A percentile compares a stretch with the other conserved stretches of the same genome.
These are phyloP conservation scores for Sporothrix humicola DNA, from an alignment of 2,329 filamentous ascomycete genomes.

Conservation along the genomic window DNA sequence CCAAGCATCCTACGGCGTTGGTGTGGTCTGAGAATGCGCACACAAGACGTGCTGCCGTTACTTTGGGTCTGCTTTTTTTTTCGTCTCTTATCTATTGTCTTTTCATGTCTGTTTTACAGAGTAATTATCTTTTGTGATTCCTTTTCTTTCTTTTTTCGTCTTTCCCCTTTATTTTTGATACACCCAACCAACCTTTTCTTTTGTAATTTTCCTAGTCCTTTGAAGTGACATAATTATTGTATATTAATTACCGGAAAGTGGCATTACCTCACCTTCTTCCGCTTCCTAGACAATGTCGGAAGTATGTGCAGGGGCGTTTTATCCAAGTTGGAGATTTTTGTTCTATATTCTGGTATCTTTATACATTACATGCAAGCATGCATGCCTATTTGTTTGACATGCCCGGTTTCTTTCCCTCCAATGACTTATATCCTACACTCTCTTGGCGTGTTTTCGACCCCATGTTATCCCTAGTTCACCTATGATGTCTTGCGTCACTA, in stretches of 20 bases:
- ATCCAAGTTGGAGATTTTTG: neutral
- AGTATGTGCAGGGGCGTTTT: neutral
- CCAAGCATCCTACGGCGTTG: constrained; percentile 16
- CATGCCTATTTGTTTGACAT: constrained; percentile 1
- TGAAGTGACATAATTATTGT: neutral
- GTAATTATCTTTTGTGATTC: neutral
- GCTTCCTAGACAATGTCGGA: neutral
- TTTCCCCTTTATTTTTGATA: neutral
- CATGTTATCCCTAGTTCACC: neutral
- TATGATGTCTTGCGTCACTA: neutral
- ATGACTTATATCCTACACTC: constrained; percentile 5
- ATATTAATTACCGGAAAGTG: neutral
- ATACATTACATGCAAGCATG: constrained; percentile 11
- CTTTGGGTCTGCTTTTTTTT: constrained; percentile 35
- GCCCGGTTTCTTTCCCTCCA: constrained; percentile 15
- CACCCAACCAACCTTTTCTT: neutral
- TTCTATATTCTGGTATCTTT: neutral
- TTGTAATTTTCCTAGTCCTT: neutral
- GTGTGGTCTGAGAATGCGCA: constrained; percentile 14
- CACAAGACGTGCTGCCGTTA: neutral
- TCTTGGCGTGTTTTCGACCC: neutral
- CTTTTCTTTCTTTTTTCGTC: neutral
- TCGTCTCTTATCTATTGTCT: constrained; percentile 15
- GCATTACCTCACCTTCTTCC: neutral
- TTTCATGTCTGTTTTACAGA: constrained; percentile 4